Conservation (phyloP, 2,329 filamentous ascomycete species). For the Lecanicillium sp. region DNA sequence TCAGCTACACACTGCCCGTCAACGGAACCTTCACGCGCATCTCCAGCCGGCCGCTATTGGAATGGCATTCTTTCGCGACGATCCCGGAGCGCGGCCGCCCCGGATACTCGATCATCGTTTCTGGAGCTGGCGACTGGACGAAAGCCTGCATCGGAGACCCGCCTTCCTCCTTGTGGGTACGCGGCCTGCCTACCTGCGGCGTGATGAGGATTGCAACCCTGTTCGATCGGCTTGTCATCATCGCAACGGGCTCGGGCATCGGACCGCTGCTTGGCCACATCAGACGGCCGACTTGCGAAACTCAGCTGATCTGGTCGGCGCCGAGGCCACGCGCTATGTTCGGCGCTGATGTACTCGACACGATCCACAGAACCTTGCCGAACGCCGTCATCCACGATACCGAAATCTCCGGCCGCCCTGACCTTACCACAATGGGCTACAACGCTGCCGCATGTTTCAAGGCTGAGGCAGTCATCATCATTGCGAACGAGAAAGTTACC, state of each 20-base stretch:
- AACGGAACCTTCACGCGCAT: conserved; percentile 42
- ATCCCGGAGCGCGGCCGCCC: conserved; percentile 44
- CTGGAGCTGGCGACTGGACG: conserved; percentile 72
- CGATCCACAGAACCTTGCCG: conserved; percentile 49
- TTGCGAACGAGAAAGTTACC: conserved; percentile 62
- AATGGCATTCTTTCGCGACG: conserved; percentile 71
- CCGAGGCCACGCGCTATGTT: conserved; percentile 54
- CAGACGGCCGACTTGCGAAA: conserved; percentile 37
- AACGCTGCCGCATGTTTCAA: conserved; percentile 47
- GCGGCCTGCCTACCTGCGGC: conserved; percentile 58
- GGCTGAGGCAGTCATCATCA: conserved; percentile 64
- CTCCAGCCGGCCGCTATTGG: conserved; percentile 52
- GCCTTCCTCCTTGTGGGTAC: conserved; percentile 56
- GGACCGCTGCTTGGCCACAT: conserved; percentile 58
- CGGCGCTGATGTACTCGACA: conserved; percentile 44
- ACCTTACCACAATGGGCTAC: conserved; percentile 41
- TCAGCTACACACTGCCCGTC: conserved; percentile 54
- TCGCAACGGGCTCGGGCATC: conserved; percentile 67
- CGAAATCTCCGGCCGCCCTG: conserved; percentile 45
- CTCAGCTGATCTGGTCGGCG: conserved; percentile 63
- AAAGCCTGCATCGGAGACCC: conserved; percentile 51
- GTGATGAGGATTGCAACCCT: conserved; percentile 60
- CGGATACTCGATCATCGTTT: conserved; percentile 62
- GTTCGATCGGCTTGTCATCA: conserved; percentile 56
- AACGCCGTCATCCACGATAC: conserved; percentile 63